Conservation (phyloP, 257 asterid species). For the Forsythia suspensa region DNA sequence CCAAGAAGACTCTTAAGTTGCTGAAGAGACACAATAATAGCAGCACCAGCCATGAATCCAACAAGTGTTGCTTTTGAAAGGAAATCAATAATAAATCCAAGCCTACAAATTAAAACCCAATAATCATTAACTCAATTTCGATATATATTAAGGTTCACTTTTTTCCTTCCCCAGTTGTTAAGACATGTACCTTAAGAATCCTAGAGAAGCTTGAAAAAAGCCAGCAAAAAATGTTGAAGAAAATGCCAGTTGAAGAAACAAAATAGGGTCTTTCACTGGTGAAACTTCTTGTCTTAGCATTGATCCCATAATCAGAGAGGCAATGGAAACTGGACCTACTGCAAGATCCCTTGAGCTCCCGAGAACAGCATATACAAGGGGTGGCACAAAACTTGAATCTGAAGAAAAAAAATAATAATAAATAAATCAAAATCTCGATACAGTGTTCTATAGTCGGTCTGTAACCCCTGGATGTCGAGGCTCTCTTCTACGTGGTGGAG, state of each 20-base stretch:
- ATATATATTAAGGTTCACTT: no score
- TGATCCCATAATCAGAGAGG: conserved; percentile 76
- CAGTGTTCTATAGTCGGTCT: background rate
- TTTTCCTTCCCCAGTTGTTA: background rate
- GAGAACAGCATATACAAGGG: conserved; percentile 73
- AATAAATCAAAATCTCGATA: background rate
- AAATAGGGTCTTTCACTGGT: conserved; percentile 50
- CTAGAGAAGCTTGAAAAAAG: conserved; percentile 74
- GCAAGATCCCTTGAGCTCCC: conserved; percentile 96
- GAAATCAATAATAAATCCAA: conserved; percentile 81
- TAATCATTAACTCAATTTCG: background rate
- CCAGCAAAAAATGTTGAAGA: conserved; percentile 90
- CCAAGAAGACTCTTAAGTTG: conserved; percentile 83
- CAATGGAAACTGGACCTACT: conserved; percentile 86
- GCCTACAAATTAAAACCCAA: conserved; percentile 34
- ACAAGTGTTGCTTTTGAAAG: conserved; percentile 80
- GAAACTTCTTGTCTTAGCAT: conserved; percentile 77
- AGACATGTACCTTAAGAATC: conserved; percentile 57
- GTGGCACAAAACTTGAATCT: conserved; percentile 96
- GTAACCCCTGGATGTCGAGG: no score
- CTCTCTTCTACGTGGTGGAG: no score
- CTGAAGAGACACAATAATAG: conserved; percentile 81
- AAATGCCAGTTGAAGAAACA: conserved; percentile 82
- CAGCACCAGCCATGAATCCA: conserved; percentile 98
- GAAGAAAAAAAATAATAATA: background rate